Evolutionary conservation across 768 basidiomycete species (phyloP).

Genomic region (Suillus lakei): DNA sequence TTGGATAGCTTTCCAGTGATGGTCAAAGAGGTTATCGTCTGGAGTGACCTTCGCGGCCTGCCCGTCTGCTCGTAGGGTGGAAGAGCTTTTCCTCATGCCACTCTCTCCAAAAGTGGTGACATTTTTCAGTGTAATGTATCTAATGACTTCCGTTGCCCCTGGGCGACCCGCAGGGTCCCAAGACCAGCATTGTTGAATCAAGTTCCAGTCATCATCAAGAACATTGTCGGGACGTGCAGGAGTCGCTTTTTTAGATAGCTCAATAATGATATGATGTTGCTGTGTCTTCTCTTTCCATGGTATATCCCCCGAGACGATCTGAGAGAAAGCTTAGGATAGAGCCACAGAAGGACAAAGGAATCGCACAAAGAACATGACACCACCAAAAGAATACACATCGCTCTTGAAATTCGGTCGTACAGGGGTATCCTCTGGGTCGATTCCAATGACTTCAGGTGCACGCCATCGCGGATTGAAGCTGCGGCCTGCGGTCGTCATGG

Average conservation of each 20-base stretch:
- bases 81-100: too few relatives aligned
- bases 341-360: neutral
- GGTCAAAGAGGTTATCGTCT: too few relatives aligned
- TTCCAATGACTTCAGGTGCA: too few relatives aligned
- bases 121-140: too few relatives aligned
- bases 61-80: too few relatives aligned
- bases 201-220: neutral
- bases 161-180: too few relatives aligned
- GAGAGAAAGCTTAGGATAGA: neutral
- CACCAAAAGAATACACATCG: conserved; percentile 46
- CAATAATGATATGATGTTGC: neutral
- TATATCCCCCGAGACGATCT: neutral
- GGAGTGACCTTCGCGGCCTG: too few relatives aligned
- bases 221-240: neutral
- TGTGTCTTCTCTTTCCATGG: neutral
- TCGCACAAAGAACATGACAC: conserved; percentile 21
- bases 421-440: conserved; percentile 12
- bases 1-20: too few relatives aligned
- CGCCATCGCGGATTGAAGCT: too few relatives aligned
- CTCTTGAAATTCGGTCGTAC: conserved; percentile 19
- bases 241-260: neutral
- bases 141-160: too few relatives aligned
- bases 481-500: too few relatives aligned
- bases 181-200: neutral
- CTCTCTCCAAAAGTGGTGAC: too few relatives aligned